Base-by-base conservation (phyloP, 139 green algal genomes). In the Trebouxia sp. region DNA sequence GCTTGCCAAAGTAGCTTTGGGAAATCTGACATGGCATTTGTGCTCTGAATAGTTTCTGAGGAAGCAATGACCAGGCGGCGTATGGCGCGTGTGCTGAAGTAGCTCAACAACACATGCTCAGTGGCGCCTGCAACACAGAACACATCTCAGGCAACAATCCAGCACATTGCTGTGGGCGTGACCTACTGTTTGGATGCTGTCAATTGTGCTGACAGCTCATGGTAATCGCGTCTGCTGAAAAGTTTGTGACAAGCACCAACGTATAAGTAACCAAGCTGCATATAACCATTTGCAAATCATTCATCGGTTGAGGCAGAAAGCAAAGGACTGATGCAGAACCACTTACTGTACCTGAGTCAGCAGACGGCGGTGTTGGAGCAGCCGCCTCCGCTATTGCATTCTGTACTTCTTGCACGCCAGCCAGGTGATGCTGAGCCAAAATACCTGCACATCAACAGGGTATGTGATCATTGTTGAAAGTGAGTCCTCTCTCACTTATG, bases 21-120 rank as follows among this genome's bases (percentile, higher is more conserved):
- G 85, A 83, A 88, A 86, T 20, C 50, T 48, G 48, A n/a, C 55
- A 3, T 30, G 6, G 22, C 38, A 35, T 1, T 42, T 8, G 1
- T 28, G 2, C 38, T 22, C 32, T 28, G 48, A 26, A 38, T 56
- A 30, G 11, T 39, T 11, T 28, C 37, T 0, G 80, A 56, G 0
- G 55, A 32, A 15, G 80, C 39, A 51, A 92, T 65, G 22, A 91
- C 26, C n/a, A 92, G 50, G 11, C 83, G 50, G 9, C 87, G 75
- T 47, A 94, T 82, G 0, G 88, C 83, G 15, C 91, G 69, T 72
- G 85, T 90, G 5, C 81, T 83, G 66, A 83, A 91, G 69, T 90
- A 94, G 22, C 89, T 65, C 11, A 80, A 65, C 55, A 92, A 76
- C 14, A 94, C 65, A n/a, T 87, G 86, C 65, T 91, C 83, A 22